Base-by-base conservation (phyloP, 2,329 filamentous ascomycete genomes). In the Gyromitra esculenta region DNA sequence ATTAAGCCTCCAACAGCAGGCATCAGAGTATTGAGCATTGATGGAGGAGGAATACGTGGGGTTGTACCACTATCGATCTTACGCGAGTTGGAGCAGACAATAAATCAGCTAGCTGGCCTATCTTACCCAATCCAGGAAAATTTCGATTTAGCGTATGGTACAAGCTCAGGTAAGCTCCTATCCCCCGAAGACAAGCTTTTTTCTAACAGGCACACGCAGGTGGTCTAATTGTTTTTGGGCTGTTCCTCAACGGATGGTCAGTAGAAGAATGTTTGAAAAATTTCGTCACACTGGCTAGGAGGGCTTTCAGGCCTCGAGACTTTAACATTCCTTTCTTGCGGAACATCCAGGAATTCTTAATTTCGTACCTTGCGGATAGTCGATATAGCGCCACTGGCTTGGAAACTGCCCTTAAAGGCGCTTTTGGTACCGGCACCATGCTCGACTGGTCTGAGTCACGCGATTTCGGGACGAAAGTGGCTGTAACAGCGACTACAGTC, bases 1-100 rank as follows among this genome's bases (percentile, higher is more conserved):
- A 18, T 75, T 4, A 75, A 75, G 50, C 73, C 73, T 60, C 73
- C 73, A 39, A 71, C 73, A 18, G 73, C 73, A 9, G 73, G 73
- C 15, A 35, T 71, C 39, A 18, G 73, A 9, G 18, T 75, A 37
- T 59, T 75, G 15, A 64, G 65, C 18, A 31, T 75, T 9, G 73
- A 71, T 59, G 73, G 73, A 9, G 65, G 57, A 15, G 73, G 73
- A 8, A 52, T 71, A 43, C 50, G 57, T 15, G 73, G 73, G 11
- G 67, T 75, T 3, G 15, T 75, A 35, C 72, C 72, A 5, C 50
- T 75, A 39, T 21, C 13, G 15, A 48, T 39, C 8, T 54, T 75
- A 43, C 52, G 13, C 25, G 13, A 63, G 18, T 39, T 75, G 35
- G 72, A 75, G 18, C 52, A 39, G 13, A 45, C 63, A 13, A 39